A percentile compares a stretch with the other conserved stretches of the same genome.
Evolutionary conservation across 192 early-diverging fungal genomes (phyloP).

Genomic region (Linderina pennispora): DNA sequence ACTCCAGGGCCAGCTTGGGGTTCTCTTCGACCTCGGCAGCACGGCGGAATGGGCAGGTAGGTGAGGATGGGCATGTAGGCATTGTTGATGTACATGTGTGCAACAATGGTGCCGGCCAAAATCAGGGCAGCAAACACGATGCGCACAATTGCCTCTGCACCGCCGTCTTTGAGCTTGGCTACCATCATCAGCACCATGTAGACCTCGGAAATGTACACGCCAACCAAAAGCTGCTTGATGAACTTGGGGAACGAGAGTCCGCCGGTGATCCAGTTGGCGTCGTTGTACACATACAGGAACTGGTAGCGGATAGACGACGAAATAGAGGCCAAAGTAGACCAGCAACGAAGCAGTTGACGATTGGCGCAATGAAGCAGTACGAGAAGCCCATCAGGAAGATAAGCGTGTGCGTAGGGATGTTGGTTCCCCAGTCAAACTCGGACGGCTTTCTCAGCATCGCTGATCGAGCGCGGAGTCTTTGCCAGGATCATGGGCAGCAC

Average conservation of each 20-base stretch:
- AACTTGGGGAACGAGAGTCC: slow-evolving; percentile 59
- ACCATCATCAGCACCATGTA: slow-evolving; percentile 69
- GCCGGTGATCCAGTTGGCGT: slow-evolving; percentile 46
- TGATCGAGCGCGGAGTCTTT: slow-evolving; percentile 70
- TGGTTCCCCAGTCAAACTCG: slow-evolving; percentile 51
- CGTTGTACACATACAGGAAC: slow-evolving; percentile 71
- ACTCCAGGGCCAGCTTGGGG: slow-evolving; percentile 18
- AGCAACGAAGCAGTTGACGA: slow-evolving; percentile 67
- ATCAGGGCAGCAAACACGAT: slow-evolving; percentile 43
- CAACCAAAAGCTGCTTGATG: slow-evolving; percentile 58
- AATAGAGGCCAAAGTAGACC: slow-evolving; percentile 68
- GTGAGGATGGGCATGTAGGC: slow-evolving; percentile 53
- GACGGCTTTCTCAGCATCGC: slow-evolving; percentile 46
- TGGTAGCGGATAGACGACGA: slow-evolving; percentile 76
- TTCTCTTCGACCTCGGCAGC: slow-evolving; percentile 23
- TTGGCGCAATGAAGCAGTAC: slow-evolving; percentile 75
- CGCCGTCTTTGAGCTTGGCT: slow-evolving; percentile 25
- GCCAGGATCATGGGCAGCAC: slow-evolving; percentile 49
- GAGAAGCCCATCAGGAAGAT: slow-evolving; percentile 70
- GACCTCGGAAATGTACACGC: slow-evolving; percentile 67
- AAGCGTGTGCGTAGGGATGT: slow-evolving; percentile 62
- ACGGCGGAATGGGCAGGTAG: slow-evolving; percentile 42
- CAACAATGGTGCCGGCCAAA: slow-evolving; percentile 45
- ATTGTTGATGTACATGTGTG: slow-evolving; percentile 50
- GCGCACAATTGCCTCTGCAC: slow-evolving; percentile 40